Base-by-base conservation (phyloP, 257 asterid species). In the Primulina eburnea region DNA sequence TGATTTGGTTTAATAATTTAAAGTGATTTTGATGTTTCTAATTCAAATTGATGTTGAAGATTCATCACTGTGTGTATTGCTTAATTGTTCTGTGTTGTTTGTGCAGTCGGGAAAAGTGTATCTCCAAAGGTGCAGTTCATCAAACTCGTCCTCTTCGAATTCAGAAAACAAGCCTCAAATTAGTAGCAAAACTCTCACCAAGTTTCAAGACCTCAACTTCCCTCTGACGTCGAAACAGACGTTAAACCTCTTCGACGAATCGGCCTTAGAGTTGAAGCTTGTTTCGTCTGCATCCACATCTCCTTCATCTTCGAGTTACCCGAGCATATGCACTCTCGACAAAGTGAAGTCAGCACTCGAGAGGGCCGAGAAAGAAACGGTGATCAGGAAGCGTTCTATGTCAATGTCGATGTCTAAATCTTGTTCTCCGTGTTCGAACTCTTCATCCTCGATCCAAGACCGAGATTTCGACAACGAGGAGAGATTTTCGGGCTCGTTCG, bases 101-200 rank as follows among this genome's bases (percentile, higher is more conserved):
- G 62, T 78, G 71, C 95, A 92, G 97, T 87, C 96, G 0, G 96
- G 97, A 6, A 86, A 87, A 77, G 96, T 89, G 17, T 92, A 82
- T 67, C 77, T 92, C 40, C 95, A 92, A 71, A 78, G 81, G 64
- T 82, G 90, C 67, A 87, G 82, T 53, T 76, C 95, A 1, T 32
- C 83, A 5, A 86, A 82, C 71, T 76, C 94, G 2, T 80, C 89
- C 0, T 79, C 86, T 0, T 74, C 89, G 2, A 76, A 85, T 3
- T 65, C 84, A 10, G 87, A 82, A 11, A 77, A 55, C 20, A 81
- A 78, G 77, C 69, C 73, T 34, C 75, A 73, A 14, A 2, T 34
- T 1, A 73, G 26, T 47, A 71, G 8, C 60, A 75, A 76, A 30
- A 26, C 80, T 0, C 64, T 28, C 5, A 70, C 84, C 12, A 81